Evolutionary conservation across 345 rosid genomes (phyloP), one percentile per base, ranked within the genome.

Genomic region (Ailanthus altissimus): DNA sequence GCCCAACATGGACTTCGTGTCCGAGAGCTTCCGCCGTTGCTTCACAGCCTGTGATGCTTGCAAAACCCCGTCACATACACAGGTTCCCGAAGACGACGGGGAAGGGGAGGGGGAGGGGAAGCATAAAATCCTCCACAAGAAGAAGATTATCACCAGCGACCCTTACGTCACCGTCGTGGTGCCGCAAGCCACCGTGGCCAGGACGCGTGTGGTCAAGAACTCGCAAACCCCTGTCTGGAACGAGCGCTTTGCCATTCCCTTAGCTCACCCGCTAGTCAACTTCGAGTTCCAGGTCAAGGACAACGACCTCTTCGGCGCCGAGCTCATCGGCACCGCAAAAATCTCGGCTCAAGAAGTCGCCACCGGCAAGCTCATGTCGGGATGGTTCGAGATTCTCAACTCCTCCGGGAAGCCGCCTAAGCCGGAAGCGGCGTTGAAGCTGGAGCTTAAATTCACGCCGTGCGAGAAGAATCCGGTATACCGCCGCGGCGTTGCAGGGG

Each of bases 201-300:
- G 98, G 8, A 92, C 98, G 0, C 86, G 90, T 28, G 97, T 96
- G 15, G 20, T 96, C 51, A 91, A 89, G 75, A 91, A 92, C 87
- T 53, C 93, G 0, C 83, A 79, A 65, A 83, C 85, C 77, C 99
- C 99, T 16, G 20, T 1, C 10, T 96, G 98, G 99, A 59, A 88
- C 79, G 93, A 93, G 83, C 80, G 82, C 73, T 96, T 93, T 83
- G 8, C 8, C 28, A 86, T 96, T 56, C 85, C 88, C 3, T 6
- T 96, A 5, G 98, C 99, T 14, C 99, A 96, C 67, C 98, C 94
- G 0, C 14, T 87, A 11, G 25, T 32, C 20, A 51, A 88, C 60
- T 85, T 96, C 64, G 98, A 96, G 79, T 86, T 96, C 76, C 90
- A 85, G 64, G 94, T 96, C 50, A 93, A 93, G 66, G 99, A 96